These are phyloP conservation scores for Aspergillus neotritici DNA, from an alignment of 2,329 filamentous ascomycete genomes.

Conservation along the genomic window DNA sequence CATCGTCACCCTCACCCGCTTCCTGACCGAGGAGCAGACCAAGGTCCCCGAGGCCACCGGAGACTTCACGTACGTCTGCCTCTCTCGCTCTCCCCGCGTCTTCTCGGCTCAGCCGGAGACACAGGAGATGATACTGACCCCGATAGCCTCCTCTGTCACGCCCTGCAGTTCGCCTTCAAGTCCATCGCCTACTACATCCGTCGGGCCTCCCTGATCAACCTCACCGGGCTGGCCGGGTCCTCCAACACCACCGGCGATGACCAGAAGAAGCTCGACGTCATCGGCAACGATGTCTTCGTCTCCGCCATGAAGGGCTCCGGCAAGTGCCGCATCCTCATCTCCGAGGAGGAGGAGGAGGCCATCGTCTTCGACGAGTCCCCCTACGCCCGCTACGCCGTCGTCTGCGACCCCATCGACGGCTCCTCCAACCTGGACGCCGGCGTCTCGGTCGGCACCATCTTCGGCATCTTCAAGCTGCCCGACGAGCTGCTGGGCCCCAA, in stretches of 20 bases:
- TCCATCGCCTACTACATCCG: constrained; percentile 99
- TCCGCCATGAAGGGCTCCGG: constrained; percentile 89
- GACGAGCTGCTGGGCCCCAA: constrained; percentile 50
- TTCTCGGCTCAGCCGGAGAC: too few species aligned
- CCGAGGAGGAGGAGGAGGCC: constrained; percentile 90
- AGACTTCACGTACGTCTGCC: constrained; percentile 80
- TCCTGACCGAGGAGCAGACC: constrained; percentile 90
- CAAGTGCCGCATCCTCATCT: constrained; percentile 87
- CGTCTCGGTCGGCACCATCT: constrained; percentile 96
- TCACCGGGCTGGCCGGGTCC: constrained; percentile 89
- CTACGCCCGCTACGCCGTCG: constrained; percentile 79
- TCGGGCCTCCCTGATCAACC: constrained; percentile 87
- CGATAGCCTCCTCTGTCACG: constrained; percentile 82
- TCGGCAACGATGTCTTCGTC: constrained; percentile 97
- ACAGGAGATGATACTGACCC: neutral
- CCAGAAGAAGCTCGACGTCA: constrained; percentile 99
- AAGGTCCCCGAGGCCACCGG: constrained; percentile 93
- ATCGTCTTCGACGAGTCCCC: constrained; percentile 77
- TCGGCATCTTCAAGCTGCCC: constrained; percentile 83
- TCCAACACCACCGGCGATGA: constrained; percentile 95
- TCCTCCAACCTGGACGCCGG: constrained; percentile 96
- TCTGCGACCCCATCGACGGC: constrained; percentile 96
- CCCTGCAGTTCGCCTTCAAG: constrained; percentile 99
- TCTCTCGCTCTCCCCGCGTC: neutral
- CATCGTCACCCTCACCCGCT: constrained; percentile 91